These are phyloP conservation scores for Fimicolochytrium jonesii DNA, from an alignment of 192 early-diverging fungal genomes.

Conservation along the genomic window DNA sequence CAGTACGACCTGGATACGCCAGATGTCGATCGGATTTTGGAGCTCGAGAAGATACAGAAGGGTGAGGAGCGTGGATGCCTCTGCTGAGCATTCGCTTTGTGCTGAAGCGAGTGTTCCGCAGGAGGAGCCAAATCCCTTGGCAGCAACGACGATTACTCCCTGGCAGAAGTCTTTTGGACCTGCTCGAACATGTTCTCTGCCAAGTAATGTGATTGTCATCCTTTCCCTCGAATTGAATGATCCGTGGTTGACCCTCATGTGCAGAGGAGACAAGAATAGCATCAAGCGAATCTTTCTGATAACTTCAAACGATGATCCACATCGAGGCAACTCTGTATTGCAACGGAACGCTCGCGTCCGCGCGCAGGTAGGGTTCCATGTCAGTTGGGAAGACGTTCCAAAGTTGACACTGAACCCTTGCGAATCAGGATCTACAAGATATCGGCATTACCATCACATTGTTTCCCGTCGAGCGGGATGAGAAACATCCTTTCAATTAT, in stretches of 20 bases:
- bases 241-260: neutral
- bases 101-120: neutral
- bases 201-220: conserved; percentile 31
- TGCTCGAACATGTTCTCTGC: conserved; percentile 56
- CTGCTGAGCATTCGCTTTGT: neutral
- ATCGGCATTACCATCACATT: conserved; percentile 58
- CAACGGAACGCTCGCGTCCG: conserved; percentile 51
- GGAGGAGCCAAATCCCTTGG: too few relatives aligned
- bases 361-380: conserved; percentile 27
- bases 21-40: conserved; percentile 54
- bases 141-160: conserved; percentile 49
- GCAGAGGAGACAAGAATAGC: conserved; percentile 40
- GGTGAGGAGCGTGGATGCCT: too few relatives aligned
- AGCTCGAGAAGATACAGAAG: conserved; percentile 51
- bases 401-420: conserved; percentile 29
- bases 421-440: conserved; percentile 53
- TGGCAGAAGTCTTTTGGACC: conserved; percentile 64
- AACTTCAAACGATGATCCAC: conserved; percentile 67
- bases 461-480: conserved; percentile 52
- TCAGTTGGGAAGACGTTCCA: too few relatives aligned
- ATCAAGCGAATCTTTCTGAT: conserved; percentile 68
- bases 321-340: conserved; percentile 40
- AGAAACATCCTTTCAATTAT: conserved; percentile 46
- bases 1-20: conserved; percentile 59
- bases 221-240: conserved; percentile 1